Evolutionary conservation across 352 stramenopile species (phyloP), one percentile per base, ranked within the genome.

Genomic region (Phytopythium boreale): DNA sequence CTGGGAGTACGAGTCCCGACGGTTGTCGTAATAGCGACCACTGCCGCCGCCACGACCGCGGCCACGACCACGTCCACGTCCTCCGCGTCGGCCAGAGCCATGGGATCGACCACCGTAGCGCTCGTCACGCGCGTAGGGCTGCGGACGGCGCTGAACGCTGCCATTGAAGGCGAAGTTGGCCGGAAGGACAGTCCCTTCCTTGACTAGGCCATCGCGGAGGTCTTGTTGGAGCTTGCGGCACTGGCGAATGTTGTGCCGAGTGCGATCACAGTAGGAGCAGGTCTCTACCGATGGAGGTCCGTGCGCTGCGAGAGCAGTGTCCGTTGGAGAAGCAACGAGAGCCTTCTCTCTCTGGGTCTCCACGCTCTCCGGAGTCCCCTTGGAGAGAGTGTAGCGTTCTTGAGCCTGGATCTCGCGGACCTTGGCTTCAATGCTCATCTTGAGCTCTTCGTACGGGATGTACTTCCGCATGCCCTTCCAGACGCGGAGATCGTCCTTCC

Each of bases 391-490:
- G 44, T 56, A 62, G 12, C 43, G 24, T 6, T 63, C 57, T 44
- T 63, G 57, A 20, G 57, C 57, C 56, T 56, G 57, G 27, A 56
- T 63, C 57, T 63, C 57, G 14, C 57, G 57, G 19, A 56, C 57
- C 31, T 63, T 63, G 7, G 43, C 57, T 27, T 56, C 44, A 29
- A 63, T 63, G 31, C 57, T 63, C 57, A 46, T 63, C 27, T 56
- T 63, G 39, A 61, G 56, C 37, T 61, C 56, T 2, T 62, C 56
- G 56, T 55, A 64, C 59, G 44, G 31, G 44, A 64, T 64, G 19
- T 58, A 64, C 59, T 56, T 58, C 59, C 47, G 59, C 24, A 82
- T 47, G 69, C 95, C 60, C 61, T 75, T 31, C 75, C 86, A 22
- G 74, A 96, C 62, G 71, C 59, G 22, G 17, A 65, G 36, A 34